Conservation (phyloP, 108 stramenopile species). For the Seminavis robusta region DNA sequence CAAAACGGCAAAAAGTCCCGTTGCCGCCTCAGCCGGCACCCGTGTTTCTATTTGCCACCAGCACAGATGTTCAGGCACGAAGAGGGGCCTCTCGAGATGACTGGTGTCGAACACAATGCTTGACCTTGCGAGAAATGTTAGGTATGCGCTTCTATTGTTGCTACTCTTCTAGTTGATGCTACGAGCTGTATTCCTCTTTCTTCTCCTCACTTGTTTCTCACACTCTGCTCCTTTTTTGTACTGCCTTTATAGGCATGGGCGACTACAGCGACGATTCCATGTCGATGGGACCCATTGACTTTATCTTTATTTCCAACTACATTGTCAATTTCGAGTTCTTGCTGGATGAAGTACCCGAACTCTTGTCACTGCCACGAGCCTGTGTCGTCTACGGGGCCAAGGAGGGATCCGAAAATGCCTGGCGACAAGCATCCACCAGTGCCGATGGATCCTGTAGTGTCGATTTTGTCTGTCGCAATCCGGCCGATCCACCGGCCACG, state of each 20-base stretch:
- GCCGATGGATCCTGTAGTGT: constrained; percentile 17
- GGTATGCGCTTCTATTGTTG: too few species aligned
- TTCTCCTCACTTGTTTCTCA: not conserved
- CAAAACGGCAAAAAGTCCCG: too few species aligned
- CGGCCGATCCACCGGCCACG: constrained; percentile 38
- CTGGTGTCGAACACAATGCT: constrained; percentile 25
- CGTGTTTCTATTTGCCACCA: constrained; percentile 29
- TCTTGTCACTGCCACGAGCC: constrained; percentile 46
- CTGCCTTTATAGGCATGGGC: not conserved
- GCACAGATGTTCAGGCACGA: constrained; percentile 6
- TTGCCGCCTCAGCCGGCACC: too few species aligned
- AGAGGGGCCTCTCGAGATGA: constrained; percentile 1
- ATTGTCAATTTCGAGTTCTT: constrained; percentile 55
- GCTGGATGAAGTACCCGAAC: constrained; percentile 50
- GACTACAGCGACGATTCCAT: not conserved
- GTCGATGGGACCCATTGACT: constrained; percentile 33
- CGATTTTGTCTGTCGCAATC: constrained; percentile 25
- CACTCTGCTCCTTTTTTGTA: not conserved
- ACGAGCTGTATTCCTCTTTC: not conserved
- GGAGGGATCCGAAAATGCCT: constrained; percentile 2
- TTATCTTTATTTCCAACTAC: constrained; percentile 55
- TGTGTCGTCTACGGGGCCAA: constrained; percentile 50
- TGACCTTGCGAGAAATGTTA: constrained; percentile 56
- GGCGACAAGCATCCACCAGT: constrained; percentile 10
- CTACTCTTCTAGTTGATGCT: not conserved